Percentiles rank a stretch among this genome's conserved stretches.
Evolutionary conservation across 768 basidiomycete genomes (phyloP).

Genomic region (Panaeolus cyanescens): DNA sequence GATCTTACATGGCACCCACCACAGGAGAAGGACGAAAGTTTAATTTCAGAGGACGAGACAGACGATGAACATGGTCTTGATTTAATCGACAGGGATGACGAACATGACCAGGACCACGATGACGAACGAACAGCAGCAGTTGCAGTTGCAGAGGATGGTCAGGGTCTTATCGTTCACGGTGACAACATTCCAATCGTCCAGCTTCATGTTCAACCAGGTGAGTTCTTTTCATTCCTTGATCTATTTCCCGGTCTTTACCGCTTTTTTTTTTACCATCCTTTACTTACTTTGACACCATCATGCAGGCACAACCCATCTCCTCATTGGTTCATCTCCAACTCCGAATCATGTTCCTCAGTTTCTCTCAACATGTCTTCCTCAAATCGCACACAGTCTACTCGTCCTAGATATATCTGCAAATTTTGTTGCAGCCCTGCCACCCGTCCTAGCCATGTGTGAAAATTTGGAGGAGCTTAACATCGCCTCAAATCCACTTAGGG

Average conservation of each 20-base stretch:
- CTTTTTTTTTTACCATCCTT: conserved; percentile 6
- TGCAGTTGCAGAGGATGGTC: conserved; percentile 82
- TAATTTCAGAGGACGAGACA: conserved; percentile 57
- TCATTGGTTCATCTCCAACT: conserved; percentile 79
- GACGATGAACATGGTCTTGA: conserved; percentile 43
- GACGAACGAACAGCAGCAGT: conserved; percentile 78
- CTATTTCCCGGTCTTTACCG: no score
- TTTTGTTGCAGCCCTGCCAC: conserved; percentile 81
- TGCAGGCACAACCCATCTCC: conserved; percentile 90
- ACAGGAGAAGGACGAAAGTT: conserved; percentile 70
- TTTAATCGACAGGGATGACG: conserved; percentile 43
- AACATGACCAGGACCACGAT: conserved; percentile 43
- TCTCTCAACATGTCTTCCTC: conserved; percentile 68
- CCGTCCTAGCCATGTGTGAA: conserved; percentile 76
- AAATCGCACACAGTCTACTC: conserved; percentile 76
- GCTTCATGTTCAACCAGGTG: conserved; percentile 75
- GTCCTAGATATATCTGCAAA: conserved; percentile 94
- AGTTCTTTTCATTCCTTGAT: conserved; percentile 23
- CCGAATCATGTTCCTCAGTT: conserved; percentile 80
- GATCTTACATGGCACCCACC: conserved; percentile 76
- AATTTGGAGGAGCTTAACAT: conserved; percentile 93
- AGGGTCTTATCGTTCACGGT: conserved; percentile 79
- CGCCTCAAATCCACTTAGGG: conserved; percentile 86
- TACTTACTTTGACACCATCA: conserved; percentile 8
- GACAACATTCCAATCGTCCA: conserved; percentile 61